These are phyloP conservation scores for Mangifera indica DNA, from an alignment of 345 rosid species.

Conservation along the genomic window DNA sequence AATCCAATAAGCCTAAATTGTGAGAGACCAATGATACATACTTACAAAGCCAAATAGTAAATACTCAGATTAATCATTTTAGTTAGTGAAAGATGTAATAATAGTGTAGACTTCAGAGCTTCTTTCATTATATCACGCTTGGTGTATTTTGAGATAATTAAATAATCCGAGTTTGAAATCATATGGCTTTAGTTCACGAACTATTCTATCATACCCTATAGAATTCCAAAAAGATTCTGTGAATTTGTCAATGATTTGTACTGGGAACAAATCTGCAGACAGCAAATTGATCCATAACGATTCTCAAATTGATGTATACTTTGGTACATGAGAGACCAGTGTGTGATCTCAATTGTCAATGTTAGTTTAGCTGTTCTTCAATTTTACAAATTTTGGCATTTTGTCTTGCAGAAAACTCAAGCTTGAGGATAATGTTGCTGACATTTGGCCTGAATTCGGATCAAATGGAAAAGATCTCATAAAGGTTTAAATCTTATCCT, in stretches of 20 bases:
- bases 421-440: slow-evolving; percentile 70
- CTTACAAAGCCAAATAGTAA: too few species aligned
- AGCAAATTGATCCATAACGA: not conserved
- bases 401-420: slow-evolving; percentile 68
- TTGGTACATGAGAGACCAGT: not conserved
- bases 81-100: too few species aligned
- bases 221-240: not conserved
- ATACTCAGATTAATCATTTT: too few species aligned
- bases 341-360: not conserved
- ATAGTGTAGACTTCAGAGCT: too few species aligned
- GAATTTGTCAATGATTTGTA: not conserved
- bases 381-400: slow-evolving; percentile 13
- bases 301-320: not conserved
- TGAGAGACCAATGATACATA: too few species aligned
- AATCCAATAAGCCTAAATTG: too few species aligned
- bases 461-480: slow-evolving; percentile 66
- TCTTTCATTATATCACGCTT: too few species aligned
- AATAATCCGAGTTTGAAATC: too few species aligned
- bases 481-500: slow-evolving; percentile 49
- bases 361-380: not conserved
- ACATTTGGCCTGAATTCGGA: slow-evolving; percentile 81
- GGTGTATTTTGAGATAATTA: too few species aligned
- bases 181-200: too few species aligned
- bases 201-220: not conserved
- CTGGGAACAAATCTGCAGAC: not conserved